Conservation (phyloP, 495 filamentous ascomycete genomes). For the Lepraria neglecta region DNA sequence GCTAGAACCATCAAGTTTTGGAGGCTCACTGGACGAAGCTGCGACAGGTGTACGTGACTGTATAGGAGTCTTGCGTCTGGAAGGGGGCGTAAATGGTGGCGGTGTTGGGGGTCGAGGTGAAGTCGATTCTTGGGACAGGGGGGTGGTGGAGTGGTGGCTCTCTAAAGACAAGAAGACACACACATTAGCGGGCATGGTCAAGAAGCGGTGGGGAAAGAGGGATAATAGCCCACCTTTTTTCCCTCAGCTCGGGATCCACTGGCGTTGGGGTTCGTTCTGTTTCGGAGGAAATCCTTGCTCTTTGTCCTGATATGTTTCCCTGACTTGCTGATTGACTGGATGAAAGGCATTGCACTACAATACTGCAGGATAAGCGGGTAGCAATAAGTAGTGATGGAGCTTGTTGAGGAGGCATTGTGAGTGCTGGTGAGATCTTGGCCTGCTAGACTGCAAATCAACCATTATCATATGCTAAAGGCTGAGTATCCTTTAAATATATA, state of each 20-base stretch:
- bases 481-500: too few species aligned
- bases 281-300: conserved; percentile 1
- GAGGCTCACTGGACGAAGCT: too few species aligned
- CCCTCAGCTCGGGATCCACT: neutral
- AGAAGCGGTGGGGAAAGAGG: neutral
- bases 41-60: too few species aligned
- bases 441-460: too few species aligned
- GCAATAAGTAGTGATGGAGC: neutral
- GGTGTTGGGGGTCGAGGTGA: neutral
- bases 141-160: neutral
- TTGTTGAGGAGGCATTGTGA: too few species aligned
- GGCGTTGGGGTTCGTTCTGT: conserved; percentile 1
- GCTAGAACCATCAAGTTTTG: too few species aligned
- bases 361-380: neutral
- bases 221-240: neutral
- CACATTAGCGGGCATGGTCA: neutral
- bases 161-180: neutral
- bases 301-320: neutral
- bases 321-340: neutral
- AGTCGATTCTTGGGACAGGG: neutral
- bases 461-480: too few species aligned
- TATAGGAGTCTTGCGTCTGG: too few species aligned
- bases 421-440: too few species aligned
- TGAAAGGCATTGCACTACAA: neutral
- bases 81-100: neutral